These are phyloP conservation scores for Dentipellis sp. DNA, from an alignment of 768 basidiomycete genomes.

Conservation along the genomic window DNA sequence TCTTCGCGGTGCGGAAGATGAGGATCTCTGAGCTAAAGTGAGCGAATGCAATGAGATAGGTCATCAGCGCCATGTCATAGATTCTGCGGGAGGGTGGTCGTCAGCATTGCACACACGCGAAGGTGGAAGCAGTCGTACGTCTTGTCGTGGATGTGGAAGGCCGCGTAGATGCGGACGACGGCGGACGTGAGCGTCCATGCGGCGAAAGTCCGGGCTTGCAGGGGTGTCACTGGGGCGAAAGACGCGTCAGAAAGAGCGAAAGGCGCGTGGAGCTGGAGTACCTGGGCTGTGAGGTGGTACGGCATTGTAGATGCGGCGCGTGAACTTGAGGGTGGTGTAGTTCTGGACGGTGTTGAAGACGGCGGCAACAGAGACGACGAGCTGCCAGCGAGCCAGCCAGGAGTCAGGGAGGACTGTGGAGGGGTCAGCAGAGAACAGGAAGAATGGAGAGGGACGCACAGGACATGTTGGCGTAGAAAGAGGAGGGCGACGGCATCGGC, in stretches of 20 bases:
- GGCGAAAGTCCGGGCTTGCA: slow-evolving; percentile 86
- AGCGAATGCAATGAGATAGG: slow-evolving; percentile 83
- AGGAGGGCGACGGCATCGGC: neutral
- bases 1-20: slow-evolving; percentile 67
- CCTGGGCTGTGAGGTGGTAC: slow-evolving; percentile 22
- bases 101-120: neutral
- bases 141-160: slow-evolving; percentile 81
- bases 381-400: slow-evolving; percentile 81
- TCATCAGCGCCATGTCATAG: slow-evolving; percentile 82
- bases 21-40: slow-evolving; percentile 86
- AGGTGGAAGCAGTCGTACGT: slow-evolving; percentile 36
- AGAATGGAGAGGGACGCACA: neutral
- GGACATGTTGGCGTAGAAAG: neutral
- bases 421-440: neutral
- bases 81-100: slow-evolving; percentile 38
- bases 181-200: slow-evolving; percentile 87
- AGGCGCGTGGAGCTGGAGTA: neutral
- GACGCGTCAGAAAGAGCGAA: neutral
- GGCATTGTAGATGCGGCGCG: slow-evolving; percentile 62
- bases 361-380: slow-evolving; percentile 68
- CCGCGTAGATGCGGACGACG: slow-evolving; percentile 76
- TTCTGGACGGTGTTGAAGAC: slow-evolving; percentile 85
- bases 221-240: slow-evolving; percentile 54
- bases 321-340: slow-evolving; percentile 67
- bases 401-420: slow-evolving; percentile 51